These are phyloP conservation scores for Pyrenophora graminea DNA, from an alignment of 2,329 filamentous ascomycete species.

Conservation along the genomic window DNA sequence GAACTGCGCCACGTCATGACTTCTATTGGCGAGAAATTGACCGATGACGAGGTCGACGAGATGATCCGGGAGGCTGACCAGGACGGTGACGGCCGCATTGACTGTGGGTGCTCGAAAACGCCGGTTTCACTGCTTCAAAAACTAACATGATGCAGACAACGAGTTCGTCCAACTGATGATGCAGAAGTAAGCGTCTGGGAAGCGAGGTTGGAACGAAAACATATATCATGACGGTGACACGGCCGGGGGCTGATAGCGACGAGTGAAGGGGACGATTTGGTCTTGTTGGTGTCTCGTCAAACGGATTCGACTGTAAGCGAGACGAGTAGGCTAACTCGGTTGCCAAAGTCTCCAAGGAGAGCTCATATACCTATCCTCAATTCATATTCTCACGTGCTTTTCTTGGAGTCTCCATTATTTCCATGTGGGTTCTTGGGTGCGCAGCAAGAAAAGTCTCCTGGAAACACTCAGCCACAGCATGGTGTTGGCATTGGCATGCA, in stretches of 20 bases:
- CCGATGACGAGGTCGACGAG: constrained; percentile 65
- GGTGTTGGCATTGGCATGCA: constrained; percentile 11
- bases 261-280: constrained; percentile 27
- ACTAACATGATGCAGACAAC: constrained; percentile 51
- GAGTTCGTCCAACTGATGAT: constrained; percentile 62
- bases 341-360: constrained; percentile 7
- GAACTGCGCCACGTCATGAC: constrained; percentile 68
- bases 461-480: constrained; percentile 9
- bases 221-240: constrained; percentile 36
- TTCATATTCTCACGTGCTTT: constrained; percentile 14
- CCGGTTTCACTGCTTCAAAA: neutral
- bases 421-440: too few relatives aligned
- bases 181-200: constrained; percentile 52
- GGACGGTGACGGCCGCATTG: constrained; percentile 67
- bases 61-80: constrained; percentile 69
- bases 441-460: constrained; percentile 1
- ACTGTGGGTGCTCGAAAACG: constrained; percentile 54
- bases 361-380: constrained; percentile 15
- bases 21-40: constrained; percentile 67
- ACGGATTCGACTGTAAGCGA: constrained; percentile 11
- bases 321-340: constrained; percentile 4
- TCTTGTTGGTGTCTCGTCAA: constrained; percentile 12
- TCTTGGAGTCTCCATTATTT: neutral
- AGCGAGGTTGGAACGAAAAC: constrained; percentile 34
- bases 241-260: constrained; percentile 34